Evolutionary conservation across 129 eudicot genomes (phyloP), one percentile per base, ranked within the genome.

Genomic region (Chrysanthemum seticuspe): DNA sequence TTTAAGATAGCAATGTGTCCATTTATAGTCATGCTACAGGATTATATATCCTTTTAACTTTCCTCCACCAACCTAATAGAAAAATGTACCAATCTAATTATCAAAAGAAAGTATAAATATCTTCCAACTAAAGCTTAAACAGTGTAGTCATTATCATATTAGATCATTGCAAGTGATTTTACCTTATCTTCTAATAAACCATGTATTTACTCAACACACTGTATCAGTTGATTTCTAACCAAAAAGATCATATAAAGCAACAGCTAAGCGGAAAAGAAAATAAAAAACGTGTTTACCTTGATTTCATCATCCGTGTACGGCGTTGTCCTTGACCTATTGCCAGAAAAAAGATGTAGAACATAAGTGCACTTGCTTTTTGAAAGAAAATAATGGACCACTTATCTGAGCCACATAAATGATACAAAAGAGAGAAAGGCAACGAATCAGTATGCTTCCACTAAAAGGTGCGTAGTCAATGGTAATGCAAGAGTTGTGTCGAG

Each of bases 281-380:
- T 18, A 8, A 0, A 58, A 19, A 23, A 59, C 16, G n/a, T 5
- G 50, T 49, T 61, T 85, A 92, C 98, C 98, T 92, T 92, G 58
- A 92, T 89, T 76, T 92, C 96, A 16, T 86, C 84, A 60, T 92
- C 96, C 0, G 98, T 83, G 71, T 92, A 92, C 10, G 96, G 88
- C 65, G 71, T 80, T 72, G 82, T 71, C 74, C 96, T 83, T 68
- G 60, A 60, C 84, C 98, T 92, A 83, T 62, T 13, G 36, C 70
- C 66, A 77, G 52, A 51, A 62, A 31, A n/a, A 63, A 3, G 23
- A 19, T 8, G 34, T 12, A 31, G 62, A 53, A 29, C 25, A 5
- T 23, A 45, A 61, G 9, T 2, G 11, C 6, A 13, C 34, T 27
- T 14, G 18, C 10, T 8, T 60, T 34, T 48, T 44, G 44, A 58